Evolutionary conservation across 495 filamentous ascomycete species (phyloP).

Genomic region (Penicillium nucicola): DNA sequence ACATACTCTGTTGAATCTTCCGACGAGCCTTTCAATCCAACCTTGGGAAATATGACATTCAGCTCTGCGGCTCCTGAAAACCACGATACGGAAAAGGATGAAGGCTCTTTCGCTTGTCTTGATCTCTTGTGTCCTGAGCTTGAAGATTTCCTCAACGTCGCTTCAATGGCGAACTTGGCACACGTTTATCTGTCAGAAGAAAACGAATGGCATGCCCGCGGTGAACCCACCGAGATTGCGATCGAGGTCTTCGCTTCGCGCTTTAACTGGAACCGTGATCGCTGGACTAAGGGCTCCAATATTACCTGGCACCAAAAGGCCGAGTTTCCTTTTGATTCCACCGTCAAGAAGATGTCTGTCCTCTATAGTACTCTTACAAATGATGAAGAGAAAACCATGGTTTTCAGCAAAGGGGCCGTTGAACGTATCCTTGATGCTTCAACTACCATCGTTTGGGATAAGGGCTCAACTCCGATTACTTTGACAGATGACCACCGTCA

Average conservation of each 20-base stretch:
- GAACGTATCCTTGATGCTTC: conserved; percentile 66
- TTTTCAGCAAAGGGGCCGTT: conserved; percentile 70
- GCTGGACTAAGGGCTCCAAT: conserved; percentile 32
- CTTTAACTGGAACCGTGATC: conserved; percentile 52
- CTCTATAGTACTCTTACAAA: conserved; percentile 35
- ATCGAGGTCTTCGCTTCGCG: conserved; percentile 57
- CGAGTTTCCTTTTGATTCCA: conserved; percentile 60
- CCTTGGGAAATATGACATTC: conserved; percentile 40
- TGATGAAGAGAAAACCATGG: conserved; percentile 15
- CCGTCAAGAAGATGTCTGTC: conserved; percentile 59
- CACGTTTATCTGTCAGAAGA: conserved; percentile 43
- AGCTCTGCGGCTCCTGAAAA: conserved; percentile 25
- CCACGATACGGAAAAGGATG: conserved; percentile 11
- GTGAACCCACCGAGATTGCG: conserved; percentile 62
- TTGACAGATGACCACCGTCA: conserved; percentile 36
- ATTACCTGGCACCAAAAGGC: conserved; percentile 46
- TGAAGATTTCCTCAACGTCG: conserved; percentile 49
- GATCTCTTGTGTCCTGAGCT: conserved; percentile 1
- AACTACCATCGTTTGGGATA: conserved; percentile 37
- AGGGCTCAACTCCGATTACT: conserved; percentile 35
- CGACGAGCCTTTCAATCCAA: conserved; percentile 48
- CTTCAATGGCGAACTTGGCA: conserved; percentile 58
- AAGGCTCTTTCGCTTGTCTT: conserved; percentile 7
- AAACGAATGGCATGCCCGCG: conserved; percentile 48
- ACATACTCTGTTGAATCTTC: conserved; percentile 51